Evolutionary conservation across 2,329 filamentous ascomycete species (phyloP), one percentile per base, ranked within the genome.

Genomic region (Alternaria consortialis): DNA sequence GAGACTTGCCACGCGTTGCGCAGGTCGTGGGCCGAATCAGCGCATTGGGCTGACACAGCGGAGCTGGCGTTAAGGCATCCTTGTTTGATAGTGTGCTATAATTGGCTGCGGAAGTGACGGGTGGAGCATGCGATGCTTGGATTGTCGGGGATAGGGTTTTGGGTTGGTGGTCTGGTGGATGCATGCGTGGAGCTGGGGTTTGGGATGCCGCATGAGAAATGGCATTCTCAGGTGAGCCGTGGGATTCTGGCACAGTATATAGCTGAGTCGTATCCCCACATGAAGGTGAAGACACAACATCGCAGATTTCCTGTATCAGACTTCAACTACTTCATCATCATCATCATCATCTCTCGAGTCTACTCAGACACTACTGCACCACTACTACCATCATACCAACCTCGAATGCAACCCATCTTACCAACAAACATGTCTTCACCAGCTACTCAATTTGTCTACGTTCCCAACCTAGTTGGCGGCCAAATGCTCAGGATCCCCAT

Each of bases 381-480:
- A 32, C 42, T 34, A 32, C 36, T 48, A 11, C 39, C 15, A 42
- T 20, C 54, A 32, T 34, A 58, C 36, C 29, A 56, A 20, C 17
- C 13, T 47, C 25, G 5, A 15, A 54, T 7, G 42, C 40, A 47
- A 32, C 36, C 34, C 25, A 54, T 60, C 31, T 56, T 40, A 54
- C 57, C 59, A 56, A 53, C 62, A 68, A 53, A 55, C 52, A 74
- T 76, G 74, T 76, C 74, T 62, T 68, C 72, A 37, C 68, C 71
- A 52, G 54, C 64, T 42, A 63, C 68, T 25, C 68, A 76, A 71
- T 77, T 74, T 66, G 74, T 77, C 63, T 78, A 78, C 72, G 77
- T 78, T 56, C 75, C 76, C 67, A 78, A 78, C 68, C 72, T 78
- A 8, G 74, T 77, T 53, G 76, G 76, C 53, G 69, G 74, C 46